Evolutionary conservation across 495 filamentous ascomycete genomes (phyloP).

Genomic region (Aspergillus asperescens): DNA sequence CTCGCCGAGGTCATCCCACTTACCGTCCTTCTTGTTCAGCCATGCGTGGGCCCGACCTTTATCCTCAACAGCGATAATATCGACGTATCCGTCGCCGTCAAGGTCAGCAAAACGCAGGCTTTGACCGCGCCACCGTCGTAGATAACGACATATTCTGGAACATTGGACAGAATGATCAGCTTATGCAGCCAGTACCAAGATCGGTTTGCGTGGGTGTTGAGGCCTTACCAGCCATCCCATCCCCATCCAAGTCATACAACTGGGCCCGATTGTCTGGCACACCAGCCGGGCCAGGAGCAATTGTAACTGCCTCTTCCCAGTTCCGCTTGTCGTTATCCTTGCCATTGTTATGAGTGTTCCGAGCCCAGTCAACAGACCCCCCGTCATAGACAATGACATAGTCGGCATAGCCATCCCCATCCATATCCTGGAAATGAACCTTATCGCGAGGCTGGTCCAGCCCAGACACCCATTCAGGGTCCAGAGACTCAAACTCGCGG

Average conservation of each 20-base stretch:
- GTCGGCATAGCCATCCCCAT: background rate
- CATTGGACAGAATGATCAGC: background rate
- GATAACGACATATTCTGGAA: background rate
- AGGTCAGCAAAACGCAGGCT: background rate
- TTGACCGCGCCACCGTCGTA: background rate
- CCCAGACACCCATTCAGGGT: background rate
- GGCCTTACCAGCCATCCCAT: background rate
- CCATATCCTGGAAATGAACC: background rate
- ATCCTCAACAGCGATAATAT: background rate
- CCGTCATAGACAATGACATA: background rate
- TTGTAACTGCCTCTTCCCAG: background rate
- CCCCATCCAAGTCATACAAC: background rate
- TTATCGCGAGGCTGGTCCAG: background rate
- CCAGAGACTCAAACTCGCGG: background rate
- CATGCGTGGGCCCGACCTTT: background rate
- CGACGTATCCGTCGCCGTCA: slow-evolving; percentile 3
- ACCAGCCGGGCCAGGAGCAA: background rate
- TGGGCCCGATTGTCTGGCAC: background rate
- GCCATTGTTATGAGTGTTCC: background rate
- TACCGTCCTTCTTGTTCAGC: background rate
- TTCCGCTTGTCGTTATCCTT: background rate
- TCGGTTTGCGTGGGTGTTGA: too few species aligned
- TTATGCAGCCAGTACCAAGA: too few species aligned
- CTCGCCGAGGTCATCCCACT: background rate
- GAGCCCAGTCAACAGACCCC: background rate